A percentile compares a stretch with the other conserved stretches of the same genome.
phyloP scores from a whole-genome alignment of 805 yeast species.

The Yamadazyma ubonensis region DNA sequence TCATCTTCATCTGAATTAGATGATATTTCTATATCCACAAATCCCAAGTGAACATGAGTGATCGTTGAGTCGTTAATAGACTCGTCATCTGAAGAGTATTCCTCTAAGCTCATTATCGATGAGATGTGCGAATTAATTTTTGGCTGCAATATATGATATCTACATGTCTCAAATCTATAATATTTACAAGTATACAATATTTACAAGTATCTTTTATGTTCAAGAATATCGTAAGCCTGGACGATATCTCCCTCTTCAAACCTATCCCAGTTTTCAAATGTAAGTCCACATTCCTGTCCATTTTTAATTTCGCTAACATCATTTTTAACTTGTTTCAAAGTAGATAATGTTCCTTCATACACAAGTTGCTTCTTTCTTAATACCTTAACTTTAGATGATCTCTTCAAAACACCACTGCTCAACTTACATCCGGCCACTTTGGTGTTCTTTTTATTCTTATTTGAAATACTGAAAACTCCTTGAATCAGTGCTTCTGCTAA shows the following conservation, averaged over 20 bases:
- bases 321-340: constrained; percentile 79
- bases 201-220: constrained; percentile 37
- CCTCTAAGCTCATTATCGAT: constrained; percentile 30
- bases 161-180: too few relatives aligned
- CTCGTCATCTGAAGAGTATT: constrained; percentile 56
- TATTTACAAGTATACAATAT: constrained; percentile 12
- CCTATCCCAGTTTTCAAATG: constrained; percentile 64
- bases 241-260: constrained; percentile 75
- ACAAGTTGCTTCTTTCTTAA: constrained; percentile 49
- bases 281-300: constrained; percentile 88
- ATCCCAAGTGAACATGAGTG: constrained; percentile 55
- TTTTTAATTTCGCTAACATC: constrained; percentile 74
- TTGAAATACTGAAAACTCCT: constrained; percentile 68
- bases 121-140: constrained; percentile 23
- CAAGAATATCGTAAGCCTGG: constrained; percentile 67
- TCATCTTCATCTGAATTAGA: constrained; percentile 36
- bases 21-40: constrained; percentile 51
- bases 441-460: constrained; percentile 50
- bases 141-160: not conserved
- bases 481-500: constrained; percentile 67
- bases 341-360: constrained; percentile 59
- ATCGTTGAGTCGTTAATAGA: constrained; percentile 28
- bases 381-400: constrained; percentile 59
- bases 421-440: constrained; percentile 90
- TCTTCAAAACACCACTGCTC: constrained; percentile 60